phyloP scores from a whole-genome alignment of 2,329 filamentous ascomycete genomes.

The Cladobotryum mycophilum region DNA sequence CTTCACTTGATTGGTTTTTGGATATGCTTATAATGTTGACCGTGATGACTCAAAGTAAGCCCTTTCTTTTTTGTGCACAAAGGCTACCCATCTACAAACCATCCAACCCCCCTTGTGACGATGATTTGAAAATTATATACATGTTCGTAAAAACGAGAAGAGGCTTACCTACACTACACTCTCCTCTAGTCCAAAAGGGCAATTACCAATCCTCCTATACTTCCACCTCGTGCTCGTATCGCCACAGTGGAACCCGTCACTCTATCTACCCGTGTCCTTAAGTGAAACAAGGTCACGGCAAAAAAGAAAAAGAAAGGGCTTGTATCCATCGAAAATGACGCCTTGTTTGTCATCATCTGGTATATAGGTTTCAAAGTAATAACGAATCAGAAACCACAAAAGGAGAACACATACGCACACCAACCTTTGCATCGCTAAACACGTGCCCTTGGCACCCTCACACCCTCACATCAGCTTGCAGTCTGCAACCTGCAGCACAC shows the following conservation, averaged over 20 bases:
- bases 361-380: not conserved
- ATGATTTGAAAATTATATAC: conserved; percentile 3
- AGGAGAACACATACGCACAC: not conserved
- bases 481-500: too few relatives aligned
- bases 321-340: not conserved
- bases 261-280: not conserved
- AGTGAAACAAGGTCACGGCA: not conserved
- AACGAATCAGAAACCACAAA: conserved; percentile 1
- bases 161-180: not conserved
- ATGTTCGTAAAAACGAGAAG: not conserved
- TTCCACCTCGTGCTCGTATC: not conserved
- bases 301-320: conserved; percentile 5
- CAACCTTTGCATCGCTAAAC: not conserved
- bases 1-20: conserved; percentile 2
- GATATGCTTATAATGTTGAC: too few relatives aligned
- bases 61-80: not conserved
- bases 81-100: too few relatives aligned
- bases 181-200: not conserved
- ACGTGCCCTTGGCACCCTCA: not conserved
- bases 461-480: not conserved
- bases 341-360: not conserved
- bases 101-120: not conserved
- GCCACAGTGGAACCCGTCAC: not conserved
- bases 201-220: not conserved
- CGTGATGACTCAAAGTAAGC: not conserved